These are phyloP conservation scores for Pisolithus microcarpus DNA, from an alignment of 768 basidiomycete genomes.

Conservation along the genomic window DNA sequence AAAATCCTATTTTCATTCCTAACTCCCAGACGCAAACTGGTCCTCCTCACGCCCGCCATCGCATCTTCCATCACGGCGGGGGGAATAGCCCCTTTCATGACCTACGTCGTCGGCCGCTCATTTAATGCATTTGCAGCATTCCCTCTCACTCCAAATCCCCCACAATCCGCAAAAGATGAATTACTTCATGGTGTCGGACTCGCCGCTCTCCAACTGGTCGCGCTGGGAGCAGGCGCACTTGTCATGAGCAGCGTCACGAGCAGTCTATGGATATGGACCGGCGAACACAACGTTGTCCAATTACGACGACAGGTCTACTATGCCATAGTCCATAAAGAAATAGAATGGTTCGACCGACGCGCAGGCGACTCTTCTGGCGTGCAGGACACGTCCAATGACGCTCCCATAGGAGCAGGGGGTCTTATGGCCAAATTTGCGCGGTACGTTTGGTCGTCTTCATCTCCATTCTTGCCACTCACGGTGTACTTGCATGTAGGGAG, in stretches of 20 bases:
- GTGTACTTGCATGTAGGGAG: slow-evolving; percentile 48
- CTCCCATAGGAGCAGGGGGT: slow-evolving; percentile 74
- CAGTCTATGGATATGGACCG: slow-evolving; percentile 80
- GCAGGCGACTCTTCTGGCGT: slow-evolving; percentile 46
- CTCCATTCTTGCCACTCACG: not conserved
- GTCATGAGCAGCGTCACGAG: slow-evolving; percentile 68
- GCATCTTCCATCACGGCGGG: slow-evolving; percentile 56
- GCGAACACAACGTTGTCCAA: slow-evolving; percentile 68
- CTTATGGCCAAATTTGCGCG: slow-evolving; percentile 90
- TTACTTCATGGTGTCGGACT: slow-evolving; percentile 53
- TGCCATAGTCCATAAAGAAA: slow-evolving; percentile 59
- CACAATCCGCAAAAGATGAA: slow-evolving; percentile 37
- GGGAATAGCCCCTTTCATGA: slow-evolving; percentile 81
- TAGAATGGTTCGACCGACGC: slow-evolving; percentile 89
- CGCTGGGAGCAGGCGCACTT: slow-evolving; percentile 58
- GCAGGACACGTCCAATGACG: slow-evolving; percentile 32
- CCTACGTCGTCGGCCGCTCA: slow-evolving; percentile 66
- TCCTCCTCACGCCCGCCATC: slow-evolving; percentile 58
- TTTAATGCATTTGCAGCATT: slow-evolving; percentile 67
- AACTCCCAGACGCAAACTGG: slow-evolving; percentile 46
- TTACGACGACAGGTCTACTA: slow-evolving; percentile 64
- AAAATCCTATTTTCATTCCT: slow-evolving; percentile 62
- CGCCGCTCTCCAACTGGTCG: slow-evolving; percentile 60
- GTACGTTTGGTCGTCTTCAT: slow-evolving; percentile 29
- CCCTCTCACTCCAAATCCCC: slow-evolving; percentile 35